Base-by-base conservation (phyloP, 202 grass and related monocot species). In the Elaeis oleifera region DNA sequence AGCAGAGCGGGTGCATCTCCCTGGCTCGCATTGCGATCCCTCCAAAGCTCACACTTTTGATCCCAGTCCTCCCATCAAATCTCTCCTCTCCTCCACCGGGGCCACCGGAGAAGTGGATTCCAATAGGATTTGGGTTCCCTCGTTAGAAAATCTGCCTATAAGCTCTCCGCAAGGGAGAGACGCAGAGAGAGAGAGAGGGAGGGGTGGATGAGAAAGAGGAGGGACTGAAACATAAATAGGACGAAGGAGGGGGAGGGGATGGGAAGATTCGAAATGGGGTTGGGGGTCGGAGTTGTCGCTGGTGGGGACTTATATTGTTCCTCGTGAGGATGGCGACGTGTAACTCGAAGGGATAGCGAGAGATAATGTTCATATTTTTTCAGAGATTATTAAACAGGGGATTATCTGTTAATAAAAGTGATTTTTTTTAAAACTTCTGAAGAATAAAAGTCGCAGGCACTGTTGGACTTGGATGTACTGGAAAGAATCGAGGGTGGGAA, bases 1-100 rank as follows among this genome's bases (percentile, higher is more conserved):
- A 90, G 82, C 87, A 90, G 25, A 86, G 69, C 51, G 76, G 72
- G 82, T 74, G 83, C 70, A 72, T 72, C 58, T 60, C 58, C 58
- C 70, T 53, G 49, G 59, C 23, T 5, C 58, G 49, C 70, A 72
- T 72, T 51, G 50, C 26, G 13, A 18, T 16, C 27, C 57, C 11
- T 56, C 58, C 8, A 13, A 36, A 13, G 36, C 36, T 44, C 36
- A 44, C 36, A 44, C 7, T 13, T 13, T 44, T 44, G 36, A 44
- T 44, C 36, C 36, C 36, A 44, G 36, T 13, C 36, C 36, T 44
- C 8, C 9, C 36, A 44, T 44, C 36, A 44, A 44, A 13, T 44
- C 36, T 44, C 36, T 44, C 36, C 36, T 44, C 36, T 13, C 36
- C 36, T 44, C 36, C 36, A 8, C 36, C 9, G 36, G 8, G 6